phyloP scores from a whole-genome alignment of 2,329 filamentous ascomycete genomes.

The Xylaria sp. region DNA sequence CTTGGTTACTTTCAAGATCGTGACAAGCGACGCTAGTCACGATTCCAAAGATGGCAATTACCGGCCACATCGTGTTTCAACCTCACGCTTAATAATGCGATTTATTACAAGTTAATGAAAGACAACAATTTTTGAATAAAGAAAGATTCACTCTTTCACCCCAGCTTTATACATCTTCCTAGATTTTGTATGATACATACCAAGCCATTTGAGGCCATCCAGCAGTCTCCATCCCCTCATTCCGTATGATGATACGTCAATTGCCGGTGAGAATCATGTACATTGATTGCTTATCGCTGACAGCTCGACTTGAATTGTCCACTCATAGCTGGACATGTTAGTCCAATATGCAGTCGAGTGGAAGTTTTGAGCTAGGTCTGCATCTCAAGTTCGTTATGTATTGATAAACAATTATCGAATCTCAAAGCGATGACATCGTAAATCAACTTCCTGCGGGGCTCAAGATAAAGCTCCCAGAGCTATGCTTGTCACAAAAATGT shows the following conservation, averaged over 20 bases:
- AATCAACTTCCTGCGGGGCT: constrained; percentile 39
- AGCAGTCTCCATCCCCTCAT: constrained; percentile 10
- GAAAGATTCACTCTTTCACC: background rate
- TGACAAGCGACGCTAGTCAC: constrained; percentile 69
- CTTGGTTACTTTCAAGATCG: constrained; percentile 67
- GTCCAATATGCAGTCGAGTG: constrained; percentile 39
- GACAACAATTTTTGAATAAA: background rate
- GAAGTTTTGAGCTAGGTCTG: constrained; percentile 40
- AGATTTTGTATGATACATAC: background rate
- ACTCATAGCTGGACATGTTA: constrained; percentile 38
- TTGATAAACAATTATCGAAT: constrained; percentile 34
- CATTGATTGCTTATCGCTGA: constrained; percentile 19
- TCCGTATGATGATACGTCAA: constrained; percentile 19
- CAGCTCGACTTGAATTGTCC: constrained; percentile 35
- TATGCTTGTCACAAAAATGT: constrained; percentile 4
- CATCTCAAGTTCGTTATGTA: constrained; percentile 44
- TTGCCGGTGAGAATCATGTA: constrained; percentile 4
- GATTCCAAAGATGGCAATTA: constrained; percentile 54
- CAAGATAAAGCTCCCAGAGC: constrained; percentile 43
- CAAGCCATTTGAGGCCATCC: background rate
- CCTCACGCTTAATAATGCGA: background rate
- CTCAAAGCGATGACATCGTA: constrained; percentile 41
- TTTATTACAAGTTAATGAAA: background rate
- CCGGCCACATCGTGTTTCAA: constrained; percentile 37
- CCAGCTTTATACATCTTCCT: background rate